These are phyloP conservation scores for Simmondsia chinensis DNA, from an alignment of 148 eudicot genomes.

Conservation along the genomic window DNA sequence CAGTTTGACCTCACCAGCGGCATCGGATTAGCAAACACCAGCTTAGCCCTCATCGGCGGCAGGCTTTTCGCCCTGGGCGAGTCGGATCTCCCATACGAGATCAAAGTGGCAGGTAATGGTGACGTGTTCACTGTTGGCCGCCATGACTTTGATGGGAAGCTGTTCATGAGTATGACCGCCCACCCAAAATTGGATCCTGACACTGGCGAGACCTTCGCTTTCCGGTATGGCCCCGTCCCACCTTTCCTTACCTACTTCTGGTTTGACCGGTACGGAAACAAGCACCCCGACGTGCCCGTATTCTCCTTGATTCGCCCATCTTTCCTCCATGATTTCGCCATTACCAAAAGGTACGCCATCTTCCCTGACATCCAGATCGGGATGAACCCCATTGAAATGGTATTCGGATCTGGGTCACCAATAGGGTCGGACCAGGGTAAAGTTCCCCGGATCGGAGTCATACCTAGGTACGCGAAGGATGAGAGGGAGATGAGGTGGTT, in stretches of 20 bases:
- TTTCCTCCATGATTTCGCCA: conserved; percentile 45
- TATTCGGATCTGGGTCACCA: conserved; percentile 23
- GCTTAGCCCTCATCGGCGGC: conserved; percentile 32
- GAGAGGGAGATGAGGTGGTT: conserved; percentile 50
- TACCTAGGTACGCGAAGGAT: conserved; percentile 40
- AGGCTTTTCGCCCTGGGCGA: conserved; percentile 42
- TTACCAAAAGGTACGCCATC: conserved; percentile 31
- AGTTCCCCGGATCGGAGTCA: conserved; percentile 38
- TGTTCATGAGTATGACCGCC: conserved; percentile 50
- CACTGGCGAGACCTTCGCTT: conserved; percentile 48
- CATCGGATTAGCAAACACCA: conserved; percentile 50
- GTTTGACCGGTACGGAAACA: conserved; percentile 29
- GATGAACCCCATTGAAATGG: conserved; percentile 27
- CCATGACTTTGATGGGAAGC: conserved; percentile 32
- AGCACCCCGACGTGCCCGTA: conserved; percentile 36
- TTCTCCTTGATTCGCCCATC: conserved; percentile 28
- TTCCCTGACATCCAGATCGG: conserved; percentile 33
- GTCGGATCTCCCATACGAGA: conserved; percentile 53
- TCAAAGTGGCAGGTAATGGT: conserved; percentile 29
- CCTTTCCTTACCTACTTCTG: conserved; percentile 46
- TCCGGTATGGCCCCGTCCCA: conserved; percentile 21
- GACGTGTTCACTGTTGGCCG: conserved; percentile 52
- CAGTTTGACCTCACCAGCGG: conserved; percentile 35
- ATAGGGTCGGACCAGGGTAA: conserved; percentile 24
- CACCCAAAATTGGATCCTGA: conserved; percentile 48